Percentiles rank a stretch among this genome's conserved stretches.
phyloP scores from a whole-genome alignment of 2,329 filamentous ascomycete species.

The Ophiobolus disseminans region DNA sequence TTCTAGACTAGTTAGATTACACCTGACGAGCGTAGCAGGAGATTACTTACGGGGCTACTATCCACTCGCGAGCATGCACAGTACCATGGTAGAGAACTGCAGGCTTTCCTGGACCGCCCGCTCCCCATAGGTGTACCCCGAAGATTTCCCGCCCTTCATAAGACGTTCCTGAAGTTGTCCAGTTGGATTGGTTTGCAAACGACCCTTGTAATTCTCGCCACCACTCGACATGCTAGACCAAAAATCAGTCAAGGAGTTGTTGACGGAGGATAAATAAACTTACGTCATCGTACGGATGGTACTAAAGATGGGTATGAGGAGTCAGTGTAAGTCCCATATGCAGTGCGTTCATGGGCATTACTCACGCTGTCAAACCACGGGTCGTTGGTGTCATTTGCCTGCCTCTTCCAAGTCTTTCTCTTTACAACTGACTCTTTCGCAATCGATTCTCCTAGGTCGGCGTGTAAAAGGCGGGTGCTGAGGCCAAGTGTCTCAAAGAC shows the following conservation, averaged over 20 bases:
- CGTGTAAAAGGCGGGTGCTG: slow-evolving; percentile 50
- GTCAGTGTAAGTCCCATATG: too few relatives aligned
- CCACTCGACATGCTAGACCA: slow-evolving; percentile 19
- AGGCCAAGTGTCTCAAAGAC: slow-evolving; percentile 51
- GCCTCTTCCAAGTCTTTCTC: slow-evolving; percentile 44
- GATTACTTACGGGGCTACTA: slow-evolving; percentile 47
- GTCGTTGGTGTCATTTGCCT: slow-evolving; percentile 21
- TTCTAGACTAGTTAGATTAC: slow-evolving; percentile 4
- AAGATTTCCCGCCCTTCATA: slow-evolving; percentile 41
- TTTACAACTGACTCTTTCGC: slow-evolving; percentile 50
- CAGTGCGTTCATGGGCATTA: too few relatives aligned
- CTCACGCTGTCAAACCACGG: slow-evolving; percentile 42
- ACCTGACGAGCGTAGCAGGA: not conserved
- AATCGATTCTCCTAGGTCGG: slow-evolving; percentile 55
- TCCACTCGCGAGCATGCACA: slow-evolving; percentile 45
- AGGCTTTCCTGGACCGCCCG: slow-evolving; percentile 40
- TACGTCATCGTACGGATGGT: slow-evolving; percentile 41
- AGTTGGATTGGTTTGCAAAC: slow-evolving; percentile 37
- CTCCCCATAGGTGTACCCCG: slow-evolving; percentile 43
- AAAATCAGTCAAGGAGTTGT: not conserved
- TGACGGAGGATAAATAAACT: not conserved
- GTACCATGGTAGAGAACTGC: slow-evolving; percentile 42
- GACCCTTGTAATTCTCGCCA: slow-evolving; percentile 33
- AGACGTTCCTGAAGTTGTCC: slow-evolving; percentile 37
- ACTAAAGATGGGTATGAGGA: too few relatives aligned